Conservation (phyloP, 2,329 filamentous ascomycete species). For the Pezicula carpinea region DNA sequence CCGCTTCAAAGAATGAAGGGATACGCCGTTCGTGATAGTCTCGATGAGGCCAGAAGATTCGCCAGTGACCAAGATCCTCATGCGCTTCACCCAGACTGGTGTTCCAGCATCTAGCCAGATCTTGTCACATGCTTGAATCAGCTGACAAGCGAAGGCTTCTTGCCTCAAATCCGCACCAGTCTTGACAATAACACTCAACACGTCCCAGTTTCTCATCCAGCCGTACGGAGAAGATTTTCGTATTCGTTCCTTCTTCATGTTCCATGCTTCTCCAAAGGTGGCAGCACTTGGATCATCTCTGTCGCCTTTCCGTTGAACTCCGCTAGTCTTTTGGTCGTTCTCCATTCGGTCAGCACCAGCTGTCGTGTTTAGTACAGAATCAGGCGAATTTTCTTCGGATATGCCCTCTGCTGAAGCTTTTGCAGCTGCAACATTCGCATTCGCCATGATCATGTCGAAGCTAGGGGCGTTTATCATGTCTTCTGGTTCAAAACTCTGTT, state of each 20-base stretch:
- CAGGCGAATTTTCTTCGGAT: constrained; percentile 45
- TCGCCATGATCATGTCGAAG: constrained; percentile 79
- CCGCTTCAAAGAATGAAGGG: constrained; percentile 79
- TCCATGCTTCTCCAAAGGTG: constrained; percentile 84
- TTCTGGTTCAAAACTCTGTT: constrained; percentile 76
- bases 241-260: constrained; percentile 78
- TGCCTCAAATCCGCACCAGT: constrained; percentile 78
- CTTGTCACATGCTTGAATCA: constrained; percentile 76
- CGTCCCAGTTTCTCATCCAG: constrained; percentile 87
- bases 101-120: constrained; percentile 74
- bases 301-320: constrained; percentile 74
- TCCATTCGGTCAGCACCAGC: constrained; percentile 82
- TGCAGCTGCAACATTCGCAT: constrained; percentile 51
- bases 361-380: constrained; percentile 51
- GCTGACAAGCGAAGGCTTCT: constrained; percentile 81
- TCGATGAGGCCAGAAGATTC: constrained; percentile 82
- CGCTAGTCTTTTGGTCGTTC: constrained; percentile 82
- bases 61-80: constrained; percentile 82
- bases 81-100: constrained; percentile 82
- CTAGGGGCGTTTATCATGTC: constrained; percentile 64
- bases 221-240: constrained; percentile 79
- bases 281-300: constrained; percentile 82
- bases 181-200: constrained; percentile 83
- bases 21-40: constrained; percentile 84
- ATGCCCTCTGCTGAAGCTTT: constrained; percentile 46